A percentile compares a stretch with the other conserved stretches of the same genome.
These are phyloP conservation scores for Scheffersomyces quercinus DNA, from an alignment of 1,139 yeast genomes.

Conservation along the genomic window DNA sequence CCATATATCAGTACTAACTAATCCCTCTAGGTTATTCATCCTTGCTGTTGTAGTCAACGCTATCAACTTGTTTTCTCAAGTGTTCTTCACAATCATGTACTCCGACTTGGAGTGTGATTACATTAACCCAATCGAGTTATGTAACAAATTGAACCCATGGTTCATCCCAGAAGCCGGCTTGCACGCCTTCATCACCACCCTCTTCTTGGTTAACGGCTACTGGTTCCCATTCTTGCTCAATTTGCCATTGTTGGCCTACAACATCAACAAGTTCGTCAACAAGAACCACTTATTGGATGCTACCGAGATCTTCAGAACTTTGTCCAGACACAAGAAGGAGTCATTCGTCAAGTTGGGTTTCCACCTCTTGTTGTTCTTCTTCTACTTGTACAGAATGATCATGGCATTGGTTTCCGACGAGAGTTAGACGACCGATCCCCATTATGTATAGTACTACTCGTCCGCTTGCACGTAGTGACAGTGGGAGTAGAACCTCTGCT, in stretches of 20 bases:
- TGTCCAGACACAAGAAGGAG: conserved; percentile 91
- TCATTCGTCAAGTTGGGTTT: conserved; percentile 87
- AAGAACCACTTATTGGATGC: conserved; percentile 92
- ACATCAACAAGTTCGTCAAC: conserved; percentile 68
- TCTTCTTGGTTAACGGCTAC: conserved; percentile 84
- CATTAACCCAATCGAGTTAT: conserved; percentile 94
- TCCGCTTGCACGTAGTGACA: no score
- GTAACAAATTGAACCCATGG: conserved; percentile 88
- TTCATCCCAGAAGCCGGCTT: conserved; percentile 88
- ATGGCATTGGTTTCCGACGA: conserved; percentile 85
- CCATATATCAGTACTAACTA: conserved; percentile 7
- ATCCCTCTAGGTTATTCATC: conserved; percentile 59
- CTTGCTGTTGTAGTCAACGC: conserved; percentile 87
- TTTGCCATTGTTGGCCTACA: conserved; percentile 82
- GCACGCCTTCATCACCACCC: conserved; percentile 70
- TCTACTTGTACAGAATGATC: conserved; percentile 94
- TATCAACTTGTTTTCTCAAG: conserved; percentile 84
- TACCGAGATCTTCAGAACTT: conserved; percentile 94
- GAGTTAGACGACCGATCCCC: conserved; percentile 9
- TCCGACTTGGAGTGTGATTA: conserved; percentile 94
- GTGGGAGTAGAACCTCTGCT: no score
- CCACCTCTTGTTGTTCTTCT: conserved; percentile 91
- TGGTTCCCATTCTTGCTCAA: conserved; percentile 90
- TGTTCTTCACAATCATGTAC: conserved; percentile 89
- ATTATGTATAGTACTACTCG: no score